A percentile compares a stretch with the other conserved stretches of the same genome.
Conservation (phyloP, 2,329 filamentous ascomycete species). For the Didymella lethalis region DNA sequence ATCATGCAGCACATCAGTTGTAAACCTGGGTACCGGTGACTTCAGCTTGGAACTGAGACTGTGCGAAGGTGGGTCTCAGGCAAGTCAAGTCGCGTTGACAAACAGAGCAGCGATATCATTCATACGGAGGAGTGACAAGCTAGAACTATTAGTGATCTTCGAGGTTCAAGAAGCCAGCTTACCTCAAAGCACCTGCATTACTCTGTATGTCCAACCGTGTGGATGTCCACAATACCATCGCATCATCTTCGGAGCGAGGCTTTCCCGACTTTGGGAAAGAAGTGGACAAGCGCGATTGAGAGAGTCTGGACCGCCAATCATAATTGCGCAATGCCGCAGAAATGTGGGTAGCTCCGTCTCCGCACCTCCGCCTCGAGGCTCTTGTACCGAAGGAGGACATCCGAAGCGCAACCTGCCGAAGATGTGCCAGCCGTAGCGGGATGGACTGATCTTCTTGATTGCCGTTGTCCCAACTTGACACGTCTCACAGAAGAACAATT, state of each 20-base stretch:
- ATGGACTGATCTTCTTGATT: not conserved
- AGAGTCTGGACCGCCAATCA: not conserved
- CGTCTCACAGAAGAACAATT: not conserved
- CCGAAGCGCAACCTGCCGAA: not conserved
- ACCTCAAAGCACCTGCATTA: slow-evolving; percentile 1
- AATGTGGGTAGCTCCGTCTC: not conserved
- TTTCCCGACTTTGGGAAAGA: not conserved
- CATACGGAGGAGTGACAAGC: slow-evolving; percentile 3
- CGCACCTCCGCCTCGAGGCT: not conserved
- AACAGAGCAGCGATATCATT: not conserved
- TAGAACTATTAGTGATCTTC: not conserved
- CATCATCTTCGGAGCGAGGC: not conserved
- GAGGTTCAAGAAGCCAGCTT: not conserved
- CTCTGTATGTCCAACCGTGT: not conserved
- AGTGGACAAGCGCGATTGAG: not conserved
- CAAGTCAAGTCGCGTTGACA: not conserved
- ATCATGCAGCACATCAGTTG: not conserved
- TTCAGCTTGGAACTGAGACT: slow-evolving; percentile 72
- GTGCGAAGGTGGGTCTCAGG: slow-evolving; percentile 64
- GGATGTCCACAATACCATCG: not conserved
- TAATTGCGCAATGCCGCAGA: not conserved
- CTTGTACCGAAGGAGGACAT: not conserved
- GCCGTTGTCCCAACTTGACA: not conserved
- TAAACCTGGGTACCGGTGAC: not conserved
- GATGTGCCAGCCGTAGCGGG: not conserved